phyloP scores from a whole-genome alignment of 345 rosid genomes.

The Rhodamnia rubescens region DNA sequence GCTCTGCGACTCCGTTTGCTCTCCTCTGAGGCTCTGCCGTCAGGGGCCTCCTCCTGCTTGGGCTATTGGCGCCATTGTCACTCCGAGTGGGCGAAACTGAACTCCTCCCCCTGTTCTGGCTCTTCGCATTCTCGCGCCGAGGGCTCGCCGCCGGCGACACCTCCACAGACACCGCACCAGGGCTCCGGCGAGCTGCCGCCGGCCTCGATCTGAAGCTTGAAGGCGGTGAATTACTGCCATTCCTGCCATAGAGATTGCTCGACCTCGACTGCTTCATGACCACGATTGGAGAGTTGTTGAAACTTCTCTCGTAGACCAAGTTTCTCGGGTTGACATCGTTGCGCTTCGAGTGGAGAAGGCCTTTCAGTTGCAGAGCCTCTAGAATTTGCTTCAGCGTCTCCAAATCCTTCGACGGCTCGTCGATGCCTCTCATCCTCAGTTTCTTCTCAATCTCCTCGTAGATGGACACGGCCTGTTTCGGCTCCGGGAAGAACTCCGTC shows the following conservation, averaged over 20 bases:
- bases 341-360: constrained; percentile 59
- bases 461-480: constrained; percentile 29
- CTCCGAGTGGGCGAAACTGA: constrained; percentile 26
- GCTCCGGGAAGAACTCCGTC: constrained; percentile 81
- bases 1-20: constrained; percentile 21
- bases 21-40: constrained; percentile 30
- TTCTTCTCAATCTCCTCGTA: constrained; percentile 58
- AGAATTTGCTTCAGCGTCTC: constrained; percentile 83
- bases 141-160: constrained; percentile 25
- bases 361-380: constrained; percentile 83
- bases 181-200: constrained; percentile 3
- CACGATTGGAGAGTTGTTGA: constrained; percentile 40
- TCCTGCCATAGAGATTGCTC: constrained; percentile 11
- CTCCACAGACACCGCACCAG: constrained; percentile 2
- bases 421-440: constrained; percentile 55
- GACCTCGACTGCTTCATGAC: constrained; percentile 35
- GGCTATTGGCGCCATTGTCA: constrained; percentile 38
- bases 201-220: constrained; percentile 24
- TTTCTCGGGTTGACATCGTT: constrained; percentile 21
- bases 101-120: constrained; percentile 29
- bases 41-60: constrained; percentile 31
- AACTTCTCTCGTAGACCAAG: constrained; percentile 25
- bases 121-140: constrained; percentile 28
- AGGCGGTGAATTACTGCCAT: constrained; percentile 21
- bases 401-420: constrained; percentile 70